phyloP scores from a whole-genome alignment of 148 eudicot genomes.

The Nepenthes mirabilis region DNA sequence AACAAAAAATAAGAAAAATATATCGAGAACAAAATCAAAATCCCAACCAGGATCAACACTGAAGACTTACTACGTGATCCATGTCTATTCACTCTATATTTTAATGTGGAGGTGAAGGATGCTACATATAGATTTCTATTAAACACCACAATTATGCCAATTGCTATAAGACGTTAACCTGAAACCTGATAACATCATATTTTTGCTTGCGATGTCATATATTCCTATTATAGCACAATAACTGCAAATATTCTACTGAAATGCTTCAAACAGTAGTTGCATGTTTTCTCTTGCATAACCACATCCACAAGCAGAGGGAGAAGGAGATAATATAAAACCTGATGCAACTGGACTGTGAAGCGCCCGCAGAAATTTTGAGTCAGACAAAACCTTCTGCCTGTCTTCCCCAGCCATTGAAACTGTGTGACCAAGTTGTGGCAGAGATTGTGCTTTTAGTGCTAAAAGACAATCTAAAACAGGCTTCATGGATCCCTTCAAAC shows the following conservation, averaged over 20 bases:
- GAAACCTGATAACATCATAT: no score
- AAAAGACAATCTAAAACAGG: conserved; percentile 67
- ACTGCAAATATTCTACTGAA: no score
- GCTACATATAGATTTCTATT: no score
- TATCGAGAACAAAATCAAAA: background rate
- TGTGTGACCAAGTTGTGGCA: conserved; percentile 30
- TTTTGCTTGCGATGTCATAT: no score
- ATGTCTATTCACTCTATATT: no score
- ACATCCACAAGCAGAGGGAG: background rate
- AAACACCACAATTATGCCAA: no score
- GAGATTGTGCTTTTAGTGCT: conserved; percentile 48
- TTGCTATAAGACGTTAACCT: no score
- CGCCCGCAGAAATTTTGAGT: conserved; percentile 35
- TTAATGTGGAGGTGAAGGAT: no score
- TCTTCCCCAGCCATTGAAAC: conserved; percentile 31
- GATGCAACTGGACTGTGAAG: conserved; percentile 33
- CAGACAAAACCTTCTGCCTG: conserved; percentile 27
- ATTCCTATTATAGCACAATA: no score
- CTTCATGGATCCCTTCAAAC: conserved; percentile 77
- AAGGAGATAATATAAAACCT: conserved; percentile 16
- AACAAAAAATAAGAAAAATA: background rate
- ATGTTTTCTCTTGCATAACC: background rate
- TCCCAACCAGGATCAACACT: no score
- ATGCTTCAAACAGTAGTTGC: no score
- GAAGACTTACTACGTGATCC: no score